A percentile compares a stretch with the other conserved stretches of the same genome.
phyloP scores from a whole-genome alignment of 2,329 filamentous ascomycete species.

The Xylariaceae sp. region DNA sequence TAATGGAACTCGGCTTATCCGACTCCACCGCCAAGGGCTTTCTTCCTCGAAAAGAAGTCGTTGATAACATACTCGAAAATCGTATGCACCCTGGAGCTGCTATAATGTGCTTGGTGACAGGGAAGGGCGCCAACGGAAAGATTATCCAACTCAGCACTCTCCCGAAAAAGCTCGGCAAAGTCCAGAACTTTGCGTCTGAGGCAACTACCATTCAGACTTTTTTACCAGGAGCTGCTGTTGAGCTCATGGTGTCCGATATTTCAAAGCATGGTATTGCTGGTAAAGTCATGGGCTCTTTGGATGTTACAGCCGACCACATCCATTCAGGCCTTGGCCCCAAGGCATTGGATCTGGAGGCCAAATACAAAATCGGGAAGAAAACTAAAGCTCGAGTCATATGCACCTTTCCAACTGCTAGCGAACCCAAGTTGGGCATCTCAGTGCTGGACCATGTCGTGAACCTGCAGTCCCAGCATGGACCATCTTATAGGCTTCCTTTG shows the following conservation, averaged over 20 bases:
- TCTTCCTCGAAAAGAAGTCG: slow-evolving; percentile 78
- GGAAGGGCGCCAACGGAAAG: slow-evolving; percentile 71
- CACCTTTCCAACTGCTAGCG: slow-evolving; percentile 74
- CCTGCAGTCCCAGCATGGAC: slow-evolving; percentile 47
- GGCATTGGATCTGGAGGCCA: slow-evolving; percentile 66
- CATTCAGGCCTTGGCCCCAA: slow-evolving; percentile 76
- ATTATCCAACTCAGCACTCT: slow-evolving; percentile 82
- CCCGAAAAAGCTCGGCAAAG: slow-evolving; percentile 62
- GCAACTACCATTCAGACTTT: slow-evolving; percentile 88
- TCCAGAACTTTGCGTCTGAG: slow-evolving; percentile 62
- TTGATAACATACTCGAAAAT: slow-evolving; percentile 58
- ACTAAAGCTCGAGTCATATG: slow-evolving; percentile 83
- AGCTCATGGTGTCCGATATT: slow-evolving; percentile 76
- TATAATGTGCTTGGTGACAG: slow-evolving; percentile 75
- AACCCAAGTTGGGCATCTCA: slow-evolving; percentile 82
- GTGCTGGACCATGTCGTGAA: slow-evolving; percentile 78
- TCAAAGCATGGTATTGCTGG: slow-evolving; percentile 72
- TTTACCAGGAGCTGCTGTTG: slow-evolving; percentile 85
- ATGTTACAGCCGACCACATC: slow-evolving; percentile 84
- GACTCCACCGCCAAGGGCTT: slow-evolving; percentile 71
- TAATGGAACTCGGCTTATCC: slow-evolving; percentile 85
- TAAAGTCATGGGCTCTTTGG: slow-evolving; percentile 87
- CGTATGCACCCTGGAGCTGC: slow-evolving; percentile 78
- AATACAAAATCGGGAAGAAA: slow-evolving; percentile 80
- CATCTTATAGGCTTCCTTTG: slow-evolving; percentile 45